Base-by-base conservation (phyloP, 768 basidiomycete species). In the Serendipita sp. region DNA sequence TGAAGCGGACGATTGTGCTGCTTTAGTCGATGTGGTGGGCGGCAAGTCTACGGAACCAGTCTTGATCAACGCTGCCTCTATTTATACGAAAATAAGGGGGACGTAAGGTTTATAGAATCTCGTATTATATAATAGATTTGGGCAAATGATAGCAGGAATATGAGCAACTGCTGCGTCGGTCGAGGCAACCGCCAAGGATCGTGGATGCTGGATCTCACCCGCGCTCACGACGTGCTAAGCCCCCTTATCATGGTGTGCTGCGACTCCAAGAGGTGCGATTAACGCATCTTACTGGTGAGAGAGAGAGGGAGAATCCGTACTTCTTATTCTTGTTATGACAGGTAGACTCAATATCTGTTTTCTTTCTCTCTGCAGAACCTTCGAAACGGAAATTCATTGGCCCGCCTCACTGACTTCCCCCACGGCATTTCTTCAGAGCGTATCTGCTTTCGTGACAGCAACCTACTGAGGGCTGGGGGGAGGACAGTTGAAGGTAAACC, bases 221-320 rank as follows among this genome's bases (percentile, higher is more conserved):
- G 22, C 14, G 28, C 48, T 51, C 11, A 28, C 14, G 26, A 26
- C 48, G 22, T 51, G 48, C 26, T 51, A 14, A 11, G 48, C 48
- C 28, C 28, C 48, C 16, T 51, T 51, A 24, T 51, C 48, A 28
- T 51, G 48, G 28, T 51, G 48, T 14, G 48, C 48, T 11, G 28
- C 48, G 11, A n/a, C n/a, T n/a, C 13, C 48, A 16, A 26, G 11
- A 11, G 42, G 42, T 42, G 42, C n/a, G n/a, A n/a, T n/a, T n/a
- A n/a, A n/a, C 88, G 85, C 70, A 81, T 91, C 65, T 75, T 81
- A 62, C 75, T 90, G 43, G 88, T 90, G 64, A 51, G 86, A 79
- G 14, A n/a, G n/a, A n/a, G n/a, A n/a, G 33, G 51, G 31, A 17
- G 22, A 28, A 42, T 60, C 13, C 13, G 13, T 13, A 43, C 42